phyloP scores from a whole-genome alignment of 1,284 basidiomycete genomes.

The Ceraceosorus bombacis region DNA sequence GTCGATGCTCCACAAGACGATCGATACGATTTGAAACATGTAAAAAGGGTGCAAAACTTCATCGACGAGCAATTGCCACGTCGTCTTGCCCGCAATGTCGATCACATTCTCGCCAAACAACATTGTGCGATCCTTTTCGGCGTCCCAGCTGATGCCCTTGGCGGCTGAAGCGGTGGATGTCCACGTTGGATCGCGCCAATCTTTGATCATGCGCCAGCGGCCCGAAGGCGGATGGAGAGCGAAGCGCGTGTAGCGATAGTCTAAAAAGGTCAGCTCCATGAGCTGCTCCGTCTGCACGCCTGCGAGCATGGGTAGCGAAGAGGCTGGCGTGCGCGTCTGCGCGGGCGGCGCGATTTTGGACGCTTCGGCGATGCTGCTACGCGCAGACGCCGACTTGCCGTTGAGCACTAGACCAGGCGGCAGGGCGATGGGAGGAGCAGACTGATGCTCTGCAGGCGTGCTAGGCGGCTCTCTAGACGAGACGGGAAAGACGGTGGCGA shows the following conservation, averaged over 20 bases:
- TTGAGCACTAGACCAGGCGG: conserved; percentile 16
- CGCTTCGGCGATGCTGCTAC: conserved; percentile 28
- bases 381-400: conserved; percentile 23
- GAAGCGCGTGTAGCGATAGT: conserved; percentile 79
- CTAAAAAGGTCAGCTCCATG: conserved; percentile 50
- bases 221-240: conserved; percentile 76
- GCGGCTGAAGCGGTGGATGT: conserved; percentile 53
- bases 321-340: background rate
- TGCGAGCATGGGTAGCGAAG: conserved; percentile 23
- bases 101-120: conserved; percentile 84
- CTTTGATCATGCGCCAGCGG: conserved; percentile 70
- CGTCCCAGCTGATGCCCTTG: conserved; percentile 31
- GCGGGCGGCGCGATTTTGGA: conserved; percentile 7
- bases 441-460: conserved; percentile 39
- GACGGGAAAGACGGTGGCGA: conserved; percentile 42
- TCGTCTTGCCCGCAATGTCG: conserved; percentile 81
- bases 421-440: conserved; percentile 16
- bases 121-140: conserved; percentile 46
- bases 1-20: conserved; percentile 87
- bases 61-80: conserved; percentile 73
- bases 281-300: conserved; percentile 42
- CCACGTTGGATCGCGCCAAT: conserved; percentile 86
- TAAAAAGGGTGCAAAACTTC: conserved; percentile 49
- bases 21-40: conserved; percentile 94
- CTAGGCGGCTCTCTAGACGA: conserved; percentile 41